Base-by-base conservation (phyloP, 768 basidiomycete genomes). In the Paxillus involutus region DNA sequence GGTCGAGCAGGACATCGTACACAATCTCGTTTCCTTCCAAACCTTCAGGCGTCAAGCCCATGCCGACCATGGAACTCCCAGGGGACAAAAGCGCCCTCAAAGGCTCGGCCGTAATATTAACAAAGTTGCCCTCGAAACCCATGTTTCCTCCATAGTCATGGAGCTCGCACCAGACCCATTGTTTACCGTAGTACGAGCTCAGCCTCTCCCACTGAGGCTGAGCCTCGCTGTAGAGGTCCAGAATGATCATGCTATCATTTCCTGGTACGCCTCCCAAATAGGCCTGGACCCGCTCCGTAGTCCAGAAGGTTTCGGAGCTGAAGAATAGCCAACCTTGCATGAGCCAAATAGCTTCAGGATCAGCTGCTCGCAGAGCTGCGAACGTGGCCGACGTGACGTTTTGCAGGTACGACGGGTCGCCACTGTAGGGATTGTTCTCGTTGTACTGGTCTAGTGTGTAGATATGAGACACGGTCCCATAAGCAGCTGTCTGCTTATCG, bases 371-470 rank as follows among this genome's bases (percentile, higher is more conserved):
- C 29, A 77, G 59, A 52, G 71, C 71, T 4, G 69, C 63, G 41
- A 73, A 69, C 12, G 73, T 75, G 49, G 49, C 63, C n/a, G 66
- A 64, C 10, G 73, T 61, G 47, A 76, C 63, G 44, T 58, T 65
- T 29, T 59, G 52, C 11, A 77, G 62, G 59, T 77, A 77, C 12
- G 63, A 63, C 9, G 57, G 39, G 47, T 72, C 60, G 9, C 63
- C 59, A 54, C 66, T 74, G 42, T 64, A 71, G 3, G 75, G 75
- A 41, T 71, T 58, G 52, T 72, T 76, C 60, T 77, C 75, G 63
- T 75, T 75, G 63, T 76, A 76, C 48, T 75, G 75, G 58, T 77
- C 75, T 35, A 77, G 70, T n/a, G 75, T 74, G 52, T 77, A 77
- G 48, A 76, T 64, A 46, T 76, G 75, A 16, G 75, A 68, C 29